phyloP scores from a whole-genome alignment of 148 eudicot species.

The Hydrangea macrophylla region DNA sequence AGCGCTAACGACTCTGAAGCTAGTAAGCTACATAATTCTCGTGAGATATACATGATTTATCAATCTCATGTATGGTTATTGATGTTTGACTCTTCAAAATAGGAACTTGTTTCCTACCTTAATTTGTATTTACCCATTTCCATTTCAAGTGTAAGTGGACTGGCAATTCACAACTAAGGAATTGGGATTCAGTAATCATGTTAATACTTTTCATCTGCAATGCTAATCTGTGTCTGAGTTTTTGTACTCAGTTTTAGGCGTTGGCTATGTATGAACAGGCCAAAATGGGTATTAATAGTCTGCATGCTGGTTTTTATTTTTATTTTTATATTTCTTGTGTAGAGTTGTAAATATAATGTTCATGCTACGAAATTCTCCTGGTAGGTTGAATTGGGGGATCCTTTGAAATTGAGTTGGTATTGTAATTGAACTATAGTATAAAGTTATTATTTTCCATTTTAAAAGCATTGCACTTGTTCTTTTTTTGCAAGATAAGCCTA shows the following conservation, averaged over 20 bases:
- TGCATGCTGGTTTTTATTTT: no score
- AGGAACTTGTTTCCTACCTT: neutral
- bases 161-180: no score
- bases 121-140: neutral
- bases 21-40: neutral
- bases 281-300: no score
- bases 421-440: neutral
- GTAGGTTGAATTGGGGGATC: neutral
- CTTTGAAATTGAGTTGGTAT: neutral
- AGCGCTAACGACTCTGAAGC: neutral
- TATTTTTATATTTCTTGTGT: no score
- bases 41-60: neutral
- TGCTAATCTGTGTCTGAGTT: no score
- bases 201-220: no score
- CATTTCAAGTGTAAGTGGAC: no score
- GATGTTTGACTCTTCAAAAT: neutral
- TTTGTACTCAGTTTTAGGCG: no score
- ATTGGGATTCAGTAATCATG: no score
- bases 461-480: neutral
- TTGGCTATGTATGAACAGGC: no score
- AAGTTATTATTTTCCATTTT: neutral
- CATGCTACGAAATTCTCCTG: neutral
- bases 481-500: neutral
- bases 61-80: neutral
- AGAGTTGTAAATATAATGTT: no score